Evolutionary conservation across 2,329 filamentous ascomycete genomes (phyloP), one percentile per base, ranked within the genome.

Genomic region (Beauveria varroae): DNA sequence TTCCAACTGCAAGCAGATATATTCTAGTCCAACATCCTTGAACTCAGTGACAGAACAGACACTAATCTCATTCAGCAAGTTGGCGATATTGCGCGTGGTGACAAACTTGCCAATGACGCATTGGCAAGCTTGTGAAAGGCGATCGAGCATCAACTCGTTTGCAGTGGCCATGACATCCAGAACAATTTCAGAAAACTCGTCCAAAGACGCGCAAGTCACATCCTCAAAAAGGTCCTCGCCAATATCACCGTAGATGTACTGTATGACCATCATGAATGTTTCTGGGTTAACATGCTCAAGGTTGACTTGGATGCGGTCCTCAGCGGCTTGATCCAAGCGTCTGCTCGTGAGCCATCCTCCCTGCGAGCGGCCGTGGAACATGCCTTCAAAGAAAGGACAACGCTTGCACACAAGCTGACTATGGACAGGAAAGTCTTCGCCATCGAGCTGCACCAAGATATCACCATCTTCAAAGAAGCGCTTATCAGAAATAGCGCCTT

Each of bases 91-190:
- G 28, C 93, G 87, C 5, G 86, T 88, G 54, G 86, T 91, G n/a
- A 92, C 88, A 74, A 95, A 96, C 55, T 84, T 85, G 41, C 92
- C 93, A 63, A 98, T 83, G 24, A 92, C 76, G 62, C 84, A 86
- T 71, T 99, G 95, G 72, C 95, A 98, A 30, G 96, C 86, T 71
- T 96, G 90, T 5, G 91, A 91, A 5, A 99, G 77, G 7, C 93
- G 84, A 71, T 97, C 92, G 52, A 99, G 82, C 93, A 99, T 97
- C 62, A 99, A 78, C 73, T 99, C 93, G 70, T 99, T 95, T 14
- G 93, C 91, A 57, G 91, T 88, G 61, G 86, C 86, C 82, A 98
- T 88, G 50, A 98, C 90, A 67, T 96, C 92, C 75, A 98, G 83
- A 9, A 97, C 82, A n/a, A 95, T 78, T 67, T 98, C 92, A 5